Base-by-base conservation (phyloP, 139 green algal species). In the Ettlia oleoabundans region DNA sequence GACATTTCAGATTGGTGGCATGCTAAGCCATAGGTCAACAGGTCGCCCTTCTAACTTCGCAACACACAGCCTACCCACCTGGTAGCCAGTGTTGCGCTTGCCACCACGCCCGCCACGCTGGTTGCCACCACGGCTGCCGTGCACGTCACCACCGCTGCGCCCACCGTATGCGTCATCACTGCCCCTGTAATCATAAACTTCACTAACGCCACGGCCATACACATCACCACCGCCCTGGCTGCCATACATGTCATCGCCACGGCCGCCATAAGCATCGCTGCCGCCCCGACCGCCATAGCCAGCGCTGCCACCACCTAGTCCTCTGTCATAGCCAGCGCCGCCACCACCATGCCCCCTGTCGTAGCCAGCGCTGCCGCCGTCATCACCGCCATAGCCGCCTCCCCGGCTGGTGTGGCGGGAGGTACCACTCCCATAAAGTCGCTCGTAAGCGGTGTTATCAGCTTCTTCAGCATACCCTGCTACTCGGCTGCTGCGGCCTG, bases 31-130 rank as follows among this genome's bases (percentile, higher is more conserved):
- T n/a, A n/a, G n/a, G n/a, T n/a, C n/a, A n/a, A n/a, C n/a, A n/a
- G n/a, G n/a, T n/a, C n/a, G n/a, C n/a, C n/a, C n/a, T n/a, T n/a
- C n/a, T n/a, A n/a, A n/a, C n/a, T n/a, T n/a, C n/a, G n/a, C n/a
- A n/a, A n/a, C n/a, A 22, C 15, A 15, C 55, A 65, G 55, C 55
- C 15, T n/a, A 65, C 70, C 51, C 72, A 67, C 72, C 72, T 67
- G 33, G 13, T 78, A 65, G 10, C 33, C 30, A 18, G 30, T 63
- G 73, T 69, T 35, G 24, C 73, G 73, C 53, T 77, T 77, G 70
- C 51, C 35, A 7, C 73, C 30, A 22, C 51, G 41, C n/a, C 47
- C 70, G n/a, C 38, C 68, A 26, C 68, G 24, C 35, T 37, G 55
- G 68, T 43, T 51, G 70, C 70, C 47, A 21, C 70, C 70, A 21